Conservation (phyloP, 1,284 basidiomycete species). For the Ganoderma lucidum region DNA sequence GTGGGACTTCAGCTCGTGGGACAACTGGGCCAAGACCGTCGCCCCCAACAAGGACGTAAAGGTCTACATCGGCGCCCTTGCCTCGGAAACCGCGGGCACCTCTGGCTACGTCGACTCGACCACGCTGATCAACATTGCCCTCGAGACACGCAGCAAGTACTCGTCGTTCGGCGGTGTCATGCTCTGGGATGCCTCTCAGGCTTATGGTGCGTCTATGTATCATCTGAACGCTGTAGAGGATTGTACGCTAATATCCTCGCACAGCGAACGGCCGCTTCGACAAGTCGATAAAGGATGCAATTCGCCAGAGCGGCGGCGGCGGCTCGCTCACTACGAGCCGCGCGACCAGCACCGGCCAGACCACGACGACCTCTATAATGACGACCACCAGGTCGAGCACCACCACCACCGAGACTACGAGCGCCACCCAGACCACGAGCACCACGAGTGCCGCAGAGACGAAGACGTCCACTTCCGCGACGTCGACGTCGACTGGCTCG, state of each 20-base stretch:
- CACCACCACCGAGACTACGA: constrained; percentile 38
- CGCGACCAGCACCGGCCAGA: constrained; percentile 39
- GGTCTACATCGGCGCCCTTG: constrained; percentile 70
- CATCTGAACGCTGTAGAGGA: too few species aligned
- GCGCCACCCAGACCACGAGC: constrained; percentile 28
- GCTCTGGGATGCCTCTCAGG: constrained; percentile 73
- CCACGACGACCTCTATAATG: constrained; percentile 20
- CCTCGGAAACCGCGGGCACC: constrained; percentile 54
- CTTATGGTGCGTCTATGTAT: too few species aligned
- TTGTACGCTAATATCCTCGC: too few species aligned
- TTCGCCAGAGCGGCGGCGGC: constrained; percentile 46
- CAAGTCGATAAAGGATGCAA: constrained; percentile 56
- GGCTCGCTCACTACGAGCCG: constrained; percentile 35
- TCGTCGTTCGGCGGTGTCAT: constrained; percentile 76
- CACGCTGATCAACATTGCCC: constrained; percentile 54
- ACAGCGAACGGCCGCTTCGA: constrained; percentile 63
- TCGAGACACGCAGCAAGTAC: constrained; percentile 54
- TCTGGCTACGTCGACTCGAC: constrained; percentile 59
- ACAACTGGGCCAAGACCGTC: constrained; percentile 65
- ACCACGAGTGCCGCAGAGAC: constrained; percentile 31
- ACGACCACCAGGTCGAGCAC: constrained; percentile 20
- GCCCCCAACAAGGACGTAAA: constrained; percentile 68
- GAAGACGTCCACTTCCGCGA: constrained; percentile 31
- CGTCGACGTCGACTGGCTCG: constrained; percentile 24
- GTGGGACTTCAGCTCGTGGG: constrained; percentile 64